Percentiles rank a stretch among this genome's conserved stretches.
phyloP scores from a whole-genome alignment of 495 filamentous ascomycete species.

The Amniculicola lignicola region DNA sequence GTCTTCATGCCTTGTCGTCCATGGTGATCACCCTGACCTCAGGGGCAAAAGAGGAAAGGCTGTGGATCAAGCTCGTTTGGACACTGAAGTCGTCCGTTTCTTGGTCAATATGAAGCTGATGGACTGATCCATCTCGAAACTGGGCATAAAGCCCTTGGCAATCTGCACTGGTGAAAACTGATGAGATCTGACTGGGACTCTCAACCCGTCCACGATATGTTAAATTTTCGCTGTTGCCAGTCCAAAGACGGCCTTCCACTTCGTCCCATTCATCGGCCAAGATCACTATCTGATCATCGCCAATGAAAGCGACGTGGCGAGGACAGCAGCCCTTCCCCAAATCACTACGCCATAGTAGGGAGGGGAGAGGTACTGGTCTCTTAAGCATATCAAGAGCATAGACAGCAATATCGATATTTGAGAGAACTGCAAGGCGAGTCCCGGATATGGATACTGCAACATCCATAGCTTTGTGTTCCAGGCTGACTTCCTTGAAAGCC shows the following conservation, averaged over 20 bases:
- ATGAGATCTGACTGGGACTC: conserved; percentile 2
- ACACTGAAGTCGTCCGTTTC: background rate
- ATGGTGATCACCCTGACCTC: conserved; percentile 6
- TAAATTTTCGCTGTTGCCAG: background rate
- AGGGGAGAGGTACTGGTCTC: conserved; percentile 45
- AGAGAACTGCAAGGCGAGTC: conserved; percentile 66
- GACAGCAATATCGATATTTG: conserved; percentile 26
- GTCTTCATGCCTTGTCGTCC: conserved; percentile 30
- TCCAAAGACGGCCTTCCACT: conserved; percentile 19
- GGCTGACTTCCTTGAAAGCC: conserved; percentile 69
- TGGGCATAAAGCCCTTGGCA: conserved; percentile 17
- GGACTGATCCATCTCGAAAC: conserved; percentile 10
- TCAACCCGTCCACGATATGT: conserved; percentile 1
- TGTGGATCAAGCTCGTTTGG: background rate
- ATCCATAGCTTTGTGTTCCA: conserved; percentile 65
- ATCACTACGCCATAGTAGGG: conserved; percentile 22
- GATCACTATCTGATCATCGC: conserved; percentile 30
- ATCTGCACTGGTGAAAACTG: conserved; percentile 13
- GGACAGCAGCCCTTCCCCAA: background rate
- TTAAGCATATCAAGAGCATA: conserved; percentile 41
- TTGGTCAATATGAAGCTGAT: background rate
- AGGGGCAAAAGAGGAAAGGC: conserved; percentile 21
- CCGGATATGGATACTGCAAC: conserved; percentile 67
- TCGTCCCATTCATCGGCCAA: conserved; percentile 27
- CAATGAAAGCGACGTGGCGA: conserved; percentile 35